phyloP scores from a whole-genome alignment of 2,329 filamentous ascomycete species.

The Cytospora piceicola region DNA sequence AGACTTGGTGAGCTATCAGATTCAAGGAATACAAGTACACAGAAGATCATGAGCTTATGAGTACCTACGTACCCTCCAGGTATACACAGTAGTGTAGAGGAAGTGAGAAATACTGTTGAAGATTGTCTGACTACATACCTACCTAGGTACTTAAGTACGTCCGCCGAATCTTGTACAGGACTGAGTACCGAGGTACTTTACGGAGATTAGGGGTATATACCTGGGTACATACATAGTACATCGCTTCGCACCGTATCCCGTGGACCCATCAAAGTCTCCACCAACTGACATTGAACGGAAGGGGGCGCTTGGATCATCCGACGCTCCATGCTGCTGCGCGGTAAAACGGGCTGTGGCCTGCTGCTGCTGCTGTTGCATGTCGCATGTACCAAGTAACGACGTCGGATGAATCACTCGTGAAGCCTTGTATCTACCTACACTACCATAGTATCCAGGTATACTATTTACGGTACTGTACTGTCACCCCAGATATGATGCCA shows the following conservation, averaged over 20 bases:
- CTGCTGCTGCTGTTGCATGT: neutral
- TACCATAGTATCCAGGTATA: no score
- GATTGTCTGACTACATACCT: no score
- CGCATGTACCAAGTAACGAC: neutral
- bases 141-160: no score
- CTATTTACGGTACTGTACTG: neutral
- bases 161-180: no score
- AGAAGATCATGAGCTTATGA: neutral
- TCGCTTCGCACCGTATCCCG: neutral
- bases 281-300: neutral
- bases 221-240: neutral
- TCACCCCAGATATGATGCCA: conserved; percentile 2
- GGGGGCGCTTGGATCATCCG: neutral
- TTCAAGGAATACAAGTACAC: neutral
- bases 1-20: neutral
- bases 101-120: no score
- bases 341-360: neutral
- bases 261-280: neutral
- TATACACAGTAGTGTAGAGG: no score
- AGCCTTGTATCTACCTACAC: no score
- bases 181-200: no score
- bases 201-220: no score
- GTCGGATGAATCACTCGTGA: neutral
- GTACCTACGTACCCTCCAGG: neutral
- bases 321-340: neutral